Conservation (phyloP, 1,284 basidiomycete genomes). For the Agaricales sp. region DNA sequence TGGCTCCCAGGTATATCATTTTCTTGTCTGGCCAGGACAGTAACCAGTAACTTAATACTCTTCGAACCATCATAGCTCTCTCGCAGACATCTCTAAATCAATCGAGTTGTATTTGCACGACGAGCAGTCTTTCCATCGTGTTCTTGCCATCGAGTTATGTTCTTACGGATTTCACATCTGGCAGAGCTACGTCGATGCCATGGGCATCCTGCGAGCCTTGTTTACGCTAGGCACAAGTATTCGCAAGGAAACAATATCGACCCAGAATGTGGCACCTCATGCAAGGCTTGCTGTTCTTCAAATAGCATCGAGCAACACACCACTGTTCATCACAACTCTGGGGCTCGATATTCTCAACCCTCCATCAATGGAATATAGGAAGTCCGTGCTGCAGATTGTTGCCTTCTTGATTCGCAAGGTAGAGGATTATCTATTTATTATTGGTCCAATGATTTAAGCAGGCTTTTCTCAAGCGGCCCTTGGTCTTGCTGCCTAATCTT, state of each 20-base stretch:
- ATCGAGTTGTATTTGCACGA: conserved; percentile 72
- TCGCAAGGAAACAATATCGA: conserved; percentile 57
- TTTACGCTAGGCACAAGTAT: conserved; percentile 72
- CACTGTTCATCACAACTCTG: conserved; percentile 92
- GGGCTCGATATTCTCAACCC: conserved; percentile 86
- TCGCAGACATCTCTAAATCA: conserved; percentile 80
- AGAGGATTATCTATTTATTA: conserved; percentile 6
- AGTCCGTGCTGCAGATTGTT: conserved; percentile 86
- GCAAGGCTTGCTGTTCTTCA: conserved; percentile 79
- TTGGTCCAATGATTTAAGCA: neutral
- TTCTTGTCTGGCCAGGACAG: neutral
- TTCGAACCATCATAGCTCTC: conserved; percentile 35
- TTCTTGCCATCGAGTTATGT: conserved; percentile 83
- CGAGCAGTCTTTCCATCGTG: conserved; percentile 51
- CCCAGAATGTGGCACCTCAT: conserved; percentile 51
- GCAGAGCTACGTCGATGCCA: conserved; percentile 91
- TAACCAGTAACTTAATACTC: neutral
- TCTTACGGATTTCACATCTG: conserved; percentile 86
- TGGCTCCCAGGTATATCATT: conserved; percentile 58
- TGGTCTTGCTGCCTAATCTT: conserved; percentile 79
- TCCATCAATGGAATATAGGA: conserved; percentile 68
- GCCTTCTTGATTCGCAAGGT: conserved; percentile 92
- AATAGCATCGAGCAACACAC: conserved; percentile 78
- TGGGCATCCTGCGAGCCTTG: conserved; percentile 79
- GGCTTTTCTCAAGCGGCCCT: conserved; percentile 50